A percentile compares a stretch with the other conserved stretches of the same genome.
These are phyloP conservation scores for Cladophialophora chaetospira DNA, from an alignment of 2,329 filamentous ascomycete genomes.

Conservation along the genomic window DNA sequence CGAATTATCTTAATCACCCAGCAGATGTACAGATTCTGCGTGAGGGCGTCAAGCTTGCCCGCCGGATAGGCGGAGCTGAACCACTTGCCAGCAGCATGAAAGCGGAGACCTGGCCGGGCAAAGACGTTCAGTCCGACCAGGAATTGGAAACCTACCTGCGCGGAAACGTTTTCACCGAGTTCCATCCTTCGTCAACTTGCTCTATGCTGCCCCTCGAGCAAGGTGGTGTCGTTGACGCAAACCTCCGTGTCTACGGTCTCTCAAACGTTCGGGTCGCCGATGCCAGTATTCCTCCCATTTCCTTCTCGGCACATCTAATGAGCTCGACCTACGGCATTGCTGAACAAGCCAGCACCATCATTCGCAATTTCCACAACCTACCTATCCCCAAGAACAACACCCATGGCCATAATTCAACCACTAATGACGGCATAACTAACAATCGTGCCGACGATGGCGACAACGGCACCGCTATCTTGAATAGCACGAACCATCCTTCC, in stretches of 20 bases:
- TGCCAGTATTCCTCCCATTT: conserved; percentile 40
- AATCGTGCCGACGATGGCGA: neutral
- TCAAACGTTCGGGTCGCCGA: conserved; percentile 40
- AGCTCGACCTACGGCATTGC: conserved; percentile 40
- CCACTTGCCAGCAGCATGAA: conserved; percentile 40
- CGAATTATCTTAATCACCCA: conserved; percentile 47
- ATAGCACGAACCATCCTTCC: conserved; percentile 2
- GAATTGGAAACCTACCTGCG: conserved; percentile 37
- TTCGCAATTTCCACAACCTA: conserved; percentile 34
- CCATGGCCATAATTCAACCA: conserved; percentile 1
- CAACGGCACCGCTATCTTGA: conserved; percentile 5
- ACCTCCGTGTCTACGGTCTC: conserved; percentile 48
- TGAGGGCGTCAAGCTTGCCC: conserved; percentile 39
- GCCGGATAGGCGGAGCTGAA: conserved; percentile 37
- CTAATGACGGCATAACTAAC: conserved; percentile 1
- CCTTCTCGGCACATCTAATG: conserved; percentile 41
- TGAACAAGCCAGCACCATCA: conserved; percentile 37
- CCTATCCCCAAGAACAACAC: neutral
- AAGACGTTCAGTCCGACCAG: conserved; percentile 28
- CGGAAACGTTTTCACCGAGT: conserved; percentile 27
- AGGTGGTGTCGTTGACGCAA: conserved; percentile 47
- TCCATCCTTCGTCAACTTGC: conserved; percentile 39
- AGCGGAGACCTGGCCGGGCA: conserved; percentile 32
- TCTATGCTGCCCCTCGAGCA: conserved; percentile 50
- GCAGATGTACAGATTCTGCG: conserved; percentile 45